A percentile compares a stretch with the other conserved stretches of the same genome.
These are phyloP conservation scores for Lachnum nothofagi DNA, from an alignment of 2,329 filamentous ascomycete species.

Conservation along the genomic window DNA sequence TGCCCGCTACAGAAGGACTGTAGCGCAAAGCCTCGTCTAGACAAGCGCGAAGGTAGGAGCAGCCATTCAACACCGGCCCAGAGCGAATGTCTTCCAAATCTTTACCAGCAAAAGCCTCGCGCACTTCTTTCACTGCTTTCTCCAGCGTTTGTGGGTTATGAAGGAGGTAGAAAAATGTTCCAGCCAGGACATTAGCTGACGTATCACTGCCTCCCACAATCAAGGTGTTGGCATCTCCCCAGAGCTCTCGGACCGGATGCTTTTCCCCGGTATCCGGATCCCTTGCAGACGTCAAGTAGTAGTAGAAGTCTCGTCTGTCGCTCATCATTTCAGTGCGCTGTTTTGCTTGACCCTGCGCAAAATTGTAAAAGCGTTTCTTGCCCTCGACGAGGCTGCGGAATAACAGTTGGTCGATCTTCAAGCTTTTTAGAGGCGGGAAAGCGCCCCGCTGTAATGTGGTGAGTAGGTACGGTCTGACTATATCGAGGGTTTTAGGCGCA, in stretches of 20 bases:
- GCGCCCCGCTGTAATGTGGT: no score
- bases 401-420: no score
- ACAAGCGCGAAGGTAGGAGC: slow-evolving; percentile 39
- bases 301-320: slow-evolving; percentile 67
- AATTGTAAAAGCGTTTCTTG: no score
- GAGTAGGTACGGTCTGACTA: no score
- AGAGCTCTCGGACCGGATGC: slow-evolving; percentile 34
- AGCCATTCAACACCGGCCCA: slow-evolving; percentile 29
- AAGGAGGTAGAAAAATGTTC: slow-evolving; percentile 37
- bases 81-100: slow-evolving; percentile 32
- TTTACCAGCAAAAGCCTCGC: slow-evolving; percentile 8
- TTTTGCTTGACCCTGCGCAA: slow-evolving; percentile 59
- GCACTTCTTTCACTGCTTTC: slow-evolving; percentile 25
- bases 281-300: slow-evolving; percentile 65
- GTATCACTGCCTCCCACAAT: slow-evolving; percentile 35
- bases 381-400: no score
- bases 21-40: slow-evolving; percentile 34
- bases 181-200: slow-evolving; percentile 35
- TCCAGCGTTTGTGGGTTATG: slow-evolving; percentile 27
- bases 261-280: slow-evolving; percentile 61
- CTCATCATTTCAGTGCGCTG: slow-evolving; percentile 56
- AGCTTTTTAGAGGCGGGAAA: no score
- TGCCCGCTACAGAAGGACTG: slow-evolving; percentile 24
- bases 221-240: slow-evolving; percentile 22
- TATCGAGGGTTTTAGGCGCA: no score